Percentiles rank a stretch among this genome's conserved stretches.
Evolutionary conservation across 2,329 filamentous ascomycete species (phyloP).

Genomic region (Venturia pyrina): DNA sequence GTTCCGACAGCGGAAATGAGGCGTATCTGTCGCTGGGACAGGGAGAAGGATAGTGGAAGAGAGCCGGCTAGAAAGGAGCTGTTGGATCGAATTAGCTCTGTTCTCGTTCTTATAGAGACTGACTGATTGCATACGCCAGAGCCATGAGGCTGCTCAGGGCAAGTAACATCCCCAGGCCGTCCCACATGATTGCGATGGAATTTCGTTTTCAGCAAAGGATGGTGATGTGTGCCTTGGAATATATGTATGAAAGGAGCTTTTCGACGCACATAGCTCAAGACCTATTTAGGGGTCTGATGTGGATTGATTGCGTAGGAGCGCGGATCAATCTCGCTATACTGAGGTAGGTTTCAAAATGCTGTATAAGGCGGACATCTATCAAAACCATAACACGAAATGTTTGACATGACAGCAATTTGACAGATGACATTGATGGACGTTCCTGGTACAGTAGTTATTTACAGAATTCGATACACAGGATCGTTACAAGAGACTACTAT

Average conservation of each 20-base stretch:
- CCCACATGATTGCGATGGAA: conserved; percentile 37
- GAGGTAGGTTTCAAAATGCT: not conserved
- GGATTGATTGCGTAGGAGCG: not conserved
- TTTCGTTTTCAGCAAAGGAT: not conserved
- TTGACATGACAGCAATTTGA: not conserved
- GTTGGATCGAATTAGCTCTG: conserved; percentile 18
- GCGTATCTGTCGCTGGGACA: conserved; percentile 78
- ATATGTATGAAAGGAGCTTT: not conserved
- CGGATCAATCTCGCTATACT: not conserved
- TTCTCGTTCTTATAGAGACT: conserved; percentile 10
- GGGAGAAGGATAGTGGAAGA: conserved; percentile 76
- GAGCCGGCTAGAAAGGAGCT: conserved; percentile 92
- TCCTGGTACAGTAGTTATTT: too few species aligned
- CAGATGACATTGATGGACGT: not conserved
- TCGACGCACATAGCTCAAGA: not conserved
- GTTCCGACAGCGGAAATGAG: conserved; percentile 87
- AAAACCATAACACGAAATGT: not conserved
- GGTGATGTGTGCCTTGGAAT: not conserved
- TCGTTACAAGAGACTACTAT: not conserved
- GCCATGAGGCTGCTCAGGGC: conserved; percentile 56
- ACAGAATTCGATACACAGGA: not conserved
- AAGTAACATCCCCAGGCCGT: conserved; percentile 56
- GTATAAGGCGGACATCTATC: not conserved
- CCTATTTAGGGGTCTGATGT: not conserved
- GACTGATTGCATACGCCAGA: conserved; percentile 41